Conservation (phyloP, 371 early-diverging fungal species). For the Rhizopus microsporus region DNA sequence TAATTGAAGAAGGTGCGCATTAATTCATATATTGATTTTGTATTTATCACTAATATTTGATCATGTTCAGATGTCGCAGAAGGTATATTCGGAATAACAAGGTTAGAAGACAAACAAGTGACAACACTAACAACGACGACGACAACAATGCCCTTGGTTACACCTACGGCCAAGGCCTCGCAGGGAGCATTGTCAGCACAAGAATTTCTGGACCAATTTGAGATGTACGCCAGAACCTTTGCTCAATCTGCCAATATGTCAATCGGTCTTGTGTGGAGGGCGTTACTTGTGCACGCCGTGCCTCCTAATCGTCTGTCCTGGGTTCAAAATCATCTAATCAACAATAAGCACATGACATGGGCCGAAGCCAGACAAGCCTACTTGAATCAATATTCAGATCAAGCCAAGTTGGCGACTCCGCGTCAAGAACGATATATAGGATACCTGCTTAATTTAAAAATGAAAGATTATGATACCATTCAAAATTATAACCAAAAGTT, state of each 20-base stretch:
- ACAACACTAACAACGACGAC: neutral
- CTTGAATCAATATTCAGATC: neutral
- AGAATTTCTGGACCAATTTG: constrained; percentile 8
- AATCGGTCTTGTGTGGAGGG: constrained; percentile 5
- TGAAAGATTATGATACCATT: constrained; percentile 9
- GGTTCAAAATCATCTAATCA: neutral
- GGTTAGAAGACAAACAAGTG: neutral
- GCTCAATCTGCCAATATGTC: neutral
- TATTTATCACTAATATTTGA: too few species aligned
- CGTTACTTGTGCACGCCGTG: constrained; percentile 9
- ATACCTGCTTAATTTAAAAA: constrained; percentile 4
- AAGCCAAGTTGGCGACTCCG: neutral
- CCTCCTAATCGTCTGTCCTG: constrained; percentile 1
- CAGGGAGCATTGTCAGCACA: neutral
- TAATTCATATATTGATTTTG: too few species aligned
- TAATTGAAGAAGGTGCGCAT: too few species aligned
- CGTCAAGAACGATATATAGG: constrained; percentile 6
- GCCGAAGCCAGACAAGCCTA: neutral
- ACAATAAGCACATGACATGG: neutral
- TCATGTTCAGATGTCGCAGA: too few species aligned
- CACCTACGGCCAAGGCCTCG: neutral
- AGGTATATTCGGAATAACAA: too few species aligned
- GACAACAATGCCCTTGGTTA: neutral
- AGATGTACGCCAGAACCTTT: neutral
- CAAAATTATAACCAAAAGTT: constrained; percentile 6